Conservation (phyloP, 2,329 filamentous ascomycete genomes). For the Colletotrichum destructivum region DNA sequence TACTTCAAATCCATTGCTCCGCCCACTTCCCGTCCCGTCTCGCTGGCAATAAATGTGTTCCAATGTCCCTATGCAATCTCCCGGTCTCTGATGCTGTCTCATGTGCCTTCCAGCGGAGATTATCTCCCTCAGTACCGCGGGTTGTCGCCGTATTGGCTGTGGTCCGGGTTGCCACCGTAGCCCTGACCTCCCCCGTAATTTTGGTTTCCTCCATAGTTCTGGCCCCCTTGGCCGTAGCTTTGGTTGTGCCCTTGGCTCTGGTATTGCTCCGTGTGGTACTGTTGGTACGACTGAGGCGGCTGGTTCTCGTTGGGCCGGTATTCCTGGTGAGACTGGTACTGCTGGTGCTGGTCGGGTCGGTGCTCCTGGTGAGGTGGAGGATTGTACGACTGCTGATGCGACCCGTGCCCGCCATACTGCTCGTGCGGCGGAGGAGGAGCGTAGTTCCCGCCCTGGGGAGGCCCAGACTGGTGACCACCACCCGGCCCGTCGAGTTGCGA, state of each 20-base stretch:
- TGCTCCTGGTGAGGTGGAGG: conserved; percentile 44
- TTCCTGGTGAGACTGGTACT: conserved; percentile 38
- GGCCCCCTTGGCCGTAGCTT: conserved; percentile 30
- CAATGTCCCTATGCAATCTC: background rate
- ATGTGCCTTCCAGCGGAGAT: background rate
- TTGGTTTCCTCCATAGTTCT: conserved; percentile 39
- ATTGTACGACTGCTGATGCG: conserved; percentile 48
- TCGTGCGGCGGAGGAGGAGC: conserved; percentile 40
- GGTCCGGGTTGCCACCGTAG: conserved; percentile 44
- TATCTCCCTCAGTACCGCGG: conserved; percentile 44
- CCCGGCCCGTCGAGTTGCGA: conserved; percentile 51
- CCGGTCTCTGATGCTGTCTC: background rate
- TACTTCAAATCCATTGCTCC: background rate
- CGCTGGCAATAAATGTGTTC: background rate
- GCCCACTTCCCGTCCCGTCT: background rate
- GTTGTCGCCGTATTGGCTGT: conserved; percentile 44
- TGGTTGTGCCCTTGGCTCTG: conserved; percentile 41
- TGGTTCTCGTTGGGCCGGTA: conserved; percentile 40
- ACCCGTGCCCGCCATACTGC: conserved; percentile 42
- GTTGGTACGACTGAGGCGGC: conserved; percentile 43
- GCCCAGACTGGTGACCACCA: conserved; percentile 45
- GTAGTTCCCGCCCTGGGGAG: conserved; percentile 45
- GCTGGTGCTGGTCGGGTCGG: conserved; percentile 31
- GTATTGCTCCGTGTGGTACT: conserved; percentile 40
- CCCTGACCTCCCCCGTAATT: conserved; percentile 36